phyloP scores from a whole-genome alignment of 2,329 filamentous ascomycete genomes.

The Scedosporium boydii region DNA sequence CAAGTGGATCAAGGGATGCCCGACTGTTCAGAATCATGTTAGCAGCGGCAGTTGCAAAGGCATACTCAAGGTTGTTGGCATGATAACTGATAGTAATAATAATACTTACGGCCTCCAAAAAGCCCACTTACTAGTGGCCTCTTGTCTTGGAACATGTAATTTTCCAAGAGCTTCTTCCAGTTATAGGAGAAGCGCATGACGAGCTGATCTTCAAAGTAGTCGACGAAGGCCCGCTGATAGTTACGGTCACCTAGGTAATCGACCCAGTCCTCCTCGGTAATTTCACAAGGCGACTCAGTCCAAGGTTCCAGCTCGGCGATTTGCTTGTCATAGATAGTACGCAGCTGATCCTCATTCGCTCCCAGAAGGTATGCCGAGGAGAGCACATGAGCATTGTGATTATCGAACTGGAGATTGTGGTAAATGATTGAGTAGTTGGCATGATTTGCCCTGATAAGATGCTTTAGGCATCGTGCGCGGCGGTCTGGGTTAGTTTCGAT shows the following conservation, averaged over 20 bases:
- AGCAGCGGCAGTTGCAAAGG: conserved; percentile 5
- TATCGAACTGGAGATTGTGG: conserved; percentile 65
- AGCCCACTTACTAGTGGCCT: conserved; percentile 74
- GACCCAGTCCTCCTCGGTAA: conserved; percentile 76
- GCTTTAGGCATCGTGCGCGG: conserved; percentile 73
- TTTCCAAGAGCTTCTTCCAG: conserved; percentile 67
- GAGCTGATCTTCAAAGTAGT: conserved; percentile 91
- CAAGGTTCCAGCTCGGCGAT: conserved; percentile 66
- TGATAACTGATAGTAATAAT: not conserved
- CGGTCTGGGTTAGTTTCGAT: conserved; percentile 75
- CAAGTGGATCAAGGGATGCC: conserved; percentile 86
- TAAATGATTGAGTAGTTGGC: conserved; percentile 79
- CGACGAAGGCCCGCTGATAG: conserved; percentile 84
- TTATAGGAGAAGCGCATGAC: conserved; percentile 66
- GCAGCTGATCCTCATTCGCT: conserved; percentile 61
- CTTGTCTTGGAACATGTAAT: conserved; percentile 67
- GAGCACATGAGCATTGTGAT: conserved; percentile 75
- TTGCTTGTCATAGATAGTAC: conserved; percentile 72
- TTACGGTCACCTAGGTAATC: conserved; percentile 69
- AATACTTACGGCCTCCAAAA: conserved; percentile 61
- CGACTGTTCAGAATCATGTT: conserved; percentile 43
- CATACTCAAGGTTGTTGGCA: conserved; percentile 1
- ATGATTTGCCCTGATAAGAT: conserved; percentile 86
- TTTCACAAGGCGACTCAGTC: conserved; percentile 75
- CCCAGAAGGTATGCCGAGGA: conserved; percentile 81